phyloP scores from a whole-genome alignment of 192 early-diverging fungal species.

The Backusella circina region DNA sequence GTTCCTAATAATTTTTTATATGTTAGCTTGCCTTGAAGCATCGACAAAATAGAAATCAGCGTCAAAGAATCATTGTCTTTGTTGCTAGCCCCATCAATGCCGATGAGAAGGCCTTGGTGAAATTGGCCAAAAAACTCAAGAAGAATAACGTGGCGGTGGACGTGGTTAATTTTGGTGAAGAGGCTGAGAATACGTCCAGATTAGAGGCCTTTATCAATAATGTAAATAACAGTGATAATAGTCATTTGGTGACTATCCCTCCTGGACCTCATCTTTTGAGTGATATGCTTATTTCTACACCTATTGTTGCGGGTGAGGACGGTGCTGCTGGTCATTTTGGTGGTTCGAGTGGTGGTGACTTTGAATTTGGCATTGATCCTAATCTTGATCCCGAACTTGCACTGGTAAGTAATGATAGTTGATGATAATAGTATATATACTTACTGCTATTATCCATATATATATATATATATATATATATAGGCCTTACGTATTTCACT shows the following conservation, averaged over 20 bases:
- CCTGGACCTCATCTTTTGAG: conserved; percentile 92
- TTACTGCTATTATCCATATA: neutral
- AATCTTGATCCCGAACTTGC: conserved; percentile 94
- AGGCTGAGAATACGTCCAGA: conserved; percentile 81
- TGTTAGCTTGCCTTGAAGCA: conserved; percentile 87
- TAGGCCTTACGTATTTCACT: conserved; percentile 91
- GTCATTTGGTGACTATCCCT: conserved; percentile 88
- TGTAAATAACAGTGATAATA: conserved; percentile 92
- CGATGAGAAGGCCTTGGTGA: conserved; percentile 83
- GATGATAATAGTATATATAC: too few species aligned
- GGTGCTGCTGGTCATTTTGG: conserved; percentile 68
- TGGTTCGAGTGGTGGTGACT: conserved; percentile 57
- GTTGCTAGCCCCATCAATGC: conserved; percentile 84
- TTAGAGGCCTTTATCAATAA: conserved; percentile 86
- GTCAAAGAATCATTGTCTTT: conserved; percentile 92
- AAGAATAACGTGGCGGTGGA: conserved; percentile 98
- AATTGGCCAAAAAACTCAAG: conserved; percentile 93
- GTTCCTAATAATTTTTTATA: neutral
- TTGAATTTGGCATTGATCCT: conserved; percentile 95
- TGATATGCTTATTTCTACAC: conserved; percentile 81
- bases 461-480: neutral
- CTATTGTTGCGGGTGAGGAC: conserved; percentile 84
- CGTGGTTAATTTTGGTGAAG: conserved; percentile 94
- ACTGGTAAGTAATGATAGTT: conserved; percentile 41
- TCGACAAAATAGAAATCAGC: conserved; percentile 94